Percentiles rank a stretch among this genome's conserved stretches.
phyloP scores from a whole-genome alignment of 2,329 filamentous ascomycete genomes.

The Drechslera avenae region DNA sequence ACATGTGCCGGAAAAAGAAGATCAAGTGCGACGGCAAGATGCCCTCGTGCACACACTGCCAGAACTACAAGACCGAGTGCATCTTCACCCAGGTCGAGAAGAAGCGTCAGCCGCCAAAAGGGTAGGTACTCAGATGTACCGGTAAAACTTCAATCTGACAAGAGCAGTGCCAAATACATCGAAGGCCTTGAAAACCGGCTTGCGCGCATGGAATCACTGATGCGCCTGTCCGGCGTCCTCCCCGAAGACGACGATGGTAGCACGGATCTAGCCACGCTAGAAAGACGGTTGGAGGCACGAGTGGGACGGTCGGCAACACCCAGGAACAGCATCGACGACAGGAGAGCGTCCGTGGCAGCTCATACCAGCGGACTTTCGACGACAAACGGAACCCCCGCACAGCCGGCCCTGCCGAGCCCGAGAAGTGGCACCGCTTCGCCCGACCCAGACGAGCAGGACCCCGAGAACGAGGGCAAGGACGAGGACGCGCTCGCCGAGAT shows the following conservation, averaged over 20 bases:
- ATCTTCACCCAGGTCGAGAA: slow-evolving; percentile 98
- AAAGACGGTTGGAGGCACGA: slow-evolving; percentile 70
- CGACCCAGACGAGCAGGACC: slow-evolving; percentile 51
- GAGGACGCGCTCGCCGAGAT: slow-evolving; percentile 92
- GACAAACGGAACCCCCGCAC: slow-evolving; percentile 49
- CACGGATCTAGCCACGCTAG: slow-evolving; percentile 85
- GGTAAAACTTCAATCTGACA: slow-evolving; percentile 7
- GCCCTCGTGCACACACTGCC: slow-evolving; percentile 92
- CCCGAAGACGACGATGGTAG: slow-evolving; percentile 83
- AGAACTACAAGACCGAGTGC: slow-evolving; percentile 97
- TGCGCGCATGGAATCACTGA: slow-evolving; percentile 91
- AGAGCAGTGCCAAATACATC: slow-evolving; percentile 86
- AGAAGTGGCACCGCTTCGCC: slow-evolving; percentile 59
- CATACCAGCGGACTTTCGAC: slow-evolving; percentile 38
- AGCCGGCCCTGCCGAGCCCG: slow-evolving; percentile 56
- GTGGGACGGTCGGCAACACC: slow-evolving; percentile 33
- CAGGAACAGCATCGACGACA: slow-evolving; percentile 39
- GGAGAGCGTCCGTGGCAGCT: slow-evolving; percentile 41
- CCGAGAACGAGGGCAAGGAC: slow-evolving; percentile 57
- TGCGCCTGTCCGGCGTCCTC: slow-evolving; percentile 84
- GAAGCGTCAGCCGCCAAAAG: slow-evolving; percentile 96
- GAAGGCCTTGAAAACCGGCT: slow-evolving; percentile 94
- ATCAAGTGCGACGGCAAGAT: slow-evolving; percentile 98
- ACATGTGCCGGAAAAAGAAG: slow-evolving; percentile 95
- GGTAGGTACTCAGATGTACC: slow-evolving; percentile 57